phyloP scores from a whole-genome alignment of 2,329 filamentous ascomycete species.

The Diaporthe eres region DNA sequence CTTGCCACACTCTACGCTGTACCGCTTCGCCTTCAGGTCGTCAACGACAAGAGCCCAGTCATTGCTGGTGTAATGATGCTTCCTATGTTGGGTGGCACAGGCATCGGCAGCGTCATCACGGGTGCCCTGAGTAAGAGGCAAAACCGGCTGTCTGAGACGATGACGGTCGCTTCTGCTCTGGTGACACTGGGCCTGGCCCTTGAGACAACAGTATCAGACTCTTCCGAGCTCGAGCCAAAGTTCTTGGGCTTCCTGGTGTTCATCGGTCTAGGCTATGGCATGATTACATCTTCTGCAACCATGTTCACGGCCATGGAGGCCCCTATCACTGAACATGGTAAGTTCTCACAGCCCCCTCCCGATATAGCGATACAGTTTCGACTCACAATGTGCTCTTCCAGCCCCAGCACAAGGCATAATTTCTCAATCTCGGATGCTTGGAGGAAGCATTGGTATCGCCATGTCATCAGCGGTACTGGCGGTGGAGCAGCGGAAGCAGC shows the following conservation, averaged over 20 bases:
- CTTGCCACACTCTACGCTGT: conserved; percentile 64
- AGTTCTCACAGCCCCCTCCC: conserved; percentile 39
- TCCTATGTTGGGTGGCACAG: conserved; percentile 65
- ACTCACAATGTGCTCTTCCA: conserved; percentile 46
- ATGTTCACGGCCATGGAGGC: conserved; percentile 60
- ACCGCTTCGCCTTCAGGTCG: conserved; percentile 64
- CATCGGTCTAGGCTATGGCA: conserved; percentile 67
- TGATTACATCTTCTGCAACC: conserved; percentile 62
- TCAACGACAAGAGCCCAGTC: conserved; percentile 61
- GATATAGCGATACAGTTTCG: background rate
- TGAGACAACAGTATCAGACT: conserved; percentile 56
- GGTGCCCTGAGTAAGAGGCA: conserved; percentile 59
- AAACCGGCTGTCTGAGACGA: conserved; percentile 59
- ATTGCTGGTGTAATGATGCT: conserved; percentile 66
- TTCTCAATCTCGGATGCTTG: conserved; percentile 65
- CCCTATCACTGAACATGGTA: conserved; percentile 62
- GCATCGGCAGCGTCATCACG: conserved; percentile 59
- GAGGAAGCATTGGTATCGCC: conserved; percentile 68
- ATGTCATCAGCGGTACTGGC: conserved; percentile 63
- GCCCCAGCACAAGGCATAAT: conserved; percentile 67
- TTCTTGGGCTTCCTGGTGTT: conserved; percentile 65
- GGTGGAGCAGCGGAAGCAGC: conserved; percentile 50
- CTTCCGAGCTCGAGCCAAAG: conserved; percentile 57
- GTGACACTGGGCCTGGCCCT: conserved; percentile 64
- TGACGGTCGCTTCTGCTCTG: conserved; percentile 57